These are phyloP conservation scores for Zasmidium angulare DNA, from an alignment of 2,329 filamentous ascomycete genomes.

Conservation along the genomic window DNA sequence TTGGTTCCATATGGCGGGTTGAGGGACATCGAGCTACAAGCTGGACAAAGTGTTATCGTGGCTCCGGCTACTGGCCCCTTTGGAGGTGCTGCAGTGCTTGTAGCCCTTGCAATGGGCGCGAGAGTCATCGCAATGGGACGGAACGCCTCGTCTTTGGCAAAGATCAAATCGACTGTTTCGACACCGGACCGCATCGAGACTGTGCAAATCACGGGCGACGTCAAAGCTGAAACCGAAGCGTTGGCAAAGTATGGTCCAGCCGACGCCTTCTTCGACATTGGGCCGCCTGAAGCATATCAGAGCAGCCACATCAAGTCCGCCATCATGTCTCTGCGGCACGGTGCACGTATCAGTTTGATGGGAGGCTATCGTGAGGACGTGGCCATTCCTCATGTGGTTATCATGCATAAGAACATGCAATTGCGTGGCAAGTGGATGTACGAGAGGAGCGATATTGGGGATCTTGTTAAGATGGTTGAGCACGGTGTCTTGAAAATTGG, in stretches of 20 bases:
- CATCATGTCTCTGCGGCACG: slow-evolving; percentile 38
- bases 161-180: not conserved
- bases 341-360: slow-evolving; percentile 39
- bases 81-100: slow-evolving; percentile 48
- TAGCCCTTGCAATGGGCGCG: slow-evolving; percentile 53
- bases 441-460: not conserved
- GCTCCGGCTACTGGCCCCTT: slow-evolving; percentile 50
- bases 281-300: slow-evolving; percentile 39
- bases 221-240: slow-evolving; percentile 37
- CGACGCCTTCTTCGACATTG: slow-evolving; percentile 52
- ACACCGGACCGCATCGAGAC: slow-evolving; percentile 34
- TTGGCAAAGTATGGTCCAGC: slow-evolving; percentile 33
- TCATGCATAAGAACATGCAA: not conserved
- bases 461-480: slow-evolving; percentile 2
- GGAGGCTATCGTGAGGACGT: slow-evolving; percentile 5
- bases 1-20: slow-evolving; percentile 50
- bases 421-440: slow-evolving; percentile 2
- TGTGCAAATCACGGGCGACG: slow-evolving; percentile 45
- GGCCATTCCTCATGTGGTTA: not conserved
- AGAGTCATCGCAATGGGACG: slow-evolving; percentile 45
- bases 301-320: slow-evolving; percentile 45
- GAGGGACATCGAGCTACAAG: slow-evolving; percentile 37
- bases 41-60: slow-evolving; percentile 52
- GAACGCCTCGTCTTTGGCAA: slow-evolving; percentile 11
- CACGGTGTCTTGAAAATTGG: not conserved